phyloP scores from a whole-genome alignment of 257 asterid species.

The Rhazya stricta region DNA sequence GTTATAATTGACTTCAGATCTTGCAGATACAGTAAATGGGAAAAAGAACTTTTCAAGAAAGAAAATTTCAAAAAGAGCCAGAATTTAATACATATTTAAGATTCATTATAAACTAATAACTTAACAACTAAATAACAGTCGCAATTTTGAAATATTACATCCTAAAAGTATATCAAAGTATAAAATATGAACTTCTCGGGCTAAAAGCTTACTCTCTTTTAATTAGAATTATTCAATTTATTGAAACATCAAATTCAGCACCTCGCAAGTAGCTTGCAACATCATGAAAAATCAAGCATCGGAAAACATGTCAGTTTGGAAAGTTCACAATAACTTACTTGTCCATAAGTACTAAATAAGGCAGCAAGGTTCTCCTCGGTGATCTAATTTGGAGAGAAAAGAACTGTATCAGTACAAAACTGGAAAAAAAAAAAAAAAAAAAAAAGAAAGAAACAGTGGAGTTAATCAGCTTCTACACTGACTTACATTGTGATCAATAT shows the following conservation, averaged over 20 bases:
- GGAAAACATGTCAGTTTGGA: not conserved
- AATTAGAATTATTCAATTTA: not conserved
- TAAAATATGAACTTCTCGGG: not conserved
- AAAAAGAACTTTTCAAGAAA: not conserved
- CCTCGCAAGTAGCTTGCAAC: not conserved
- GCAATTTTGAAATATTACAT: not conserved
- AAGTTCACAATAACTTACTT: slow-evolving; percentile 46
- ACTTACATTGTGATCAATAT: slow-evolving; percentile 78
- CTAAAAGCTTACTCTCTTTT: not conserved
- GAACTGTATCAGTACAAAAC: slow-evolving; percentile 22
- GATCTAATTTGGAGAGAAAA: slow-evolving; percentile 40
- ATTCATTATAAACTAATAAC: no score
- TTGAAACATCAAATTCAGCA: not conserved
- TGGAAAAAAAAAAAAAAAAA: slow-evolving; percentile 11
- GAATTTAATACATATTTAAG: not conserved
- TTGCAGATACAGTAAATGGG: not conserved
- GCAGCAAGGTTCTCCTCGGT: slow-evolving; percentile 93
- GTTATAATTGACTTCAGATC: not conserved
- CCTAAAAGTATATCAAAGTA: not conserved
- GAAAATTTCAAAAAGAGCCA: not conserved
- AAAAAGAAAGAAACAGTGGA: not conserved
- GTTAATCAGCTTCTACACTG: not conserved
- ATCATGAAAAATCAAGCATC: not conserved
- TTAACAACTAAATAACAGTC: no score
- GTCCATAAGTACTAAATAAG: slow-evolving; percentile 74